Percentiles rank a stretch among this genome's conserved stretches.
Evolutionary conservation across 257 asterid genomes (phyloP).

Genomic region (Solanum ahanhuiri): DNA sequence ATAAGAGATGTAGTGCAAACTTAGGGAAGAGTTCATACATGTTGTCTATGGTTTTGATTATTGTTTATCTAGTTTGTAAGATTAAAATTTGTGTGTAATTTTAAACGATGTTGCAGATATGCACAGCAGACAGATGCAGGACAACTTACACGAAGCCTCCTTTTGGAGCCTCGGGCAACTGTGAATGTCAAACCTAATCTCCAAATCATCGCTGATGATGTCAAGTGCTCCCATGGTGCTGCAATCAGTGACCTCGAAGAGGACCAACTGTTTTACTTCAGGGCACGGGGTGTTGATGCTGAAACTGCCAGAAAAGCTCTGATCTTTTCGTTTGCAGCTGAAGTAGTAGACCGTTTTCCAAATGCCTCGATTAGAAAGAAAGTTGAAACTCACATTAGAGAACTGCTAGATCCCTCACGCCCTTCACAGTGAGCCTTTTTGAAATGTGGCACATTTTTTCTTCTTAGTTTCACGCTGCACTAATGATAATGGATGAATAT

Average conservation of each 20-base stretch:
- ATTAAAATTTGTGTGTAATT: neutral
- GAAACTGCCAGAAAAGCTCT: constrained; percentile 75
- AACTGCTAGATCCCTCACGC: constrained; percentile 36
- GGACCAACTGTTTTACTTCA: constrained; percentile 76
- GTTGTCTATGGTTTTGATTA: neutral
- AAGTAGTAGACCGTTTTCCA: constrained; percentile 63
- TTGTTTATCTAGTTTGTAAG: neutral
- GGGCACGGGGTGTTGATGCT: constrained; percentile 69
- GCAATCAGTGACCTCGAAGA: constrained; percentile 86
- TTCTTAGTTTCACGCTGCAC: neutral
- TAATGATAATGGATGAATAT: neutral
- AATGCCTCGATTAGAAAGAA: constrained; percentile 33
- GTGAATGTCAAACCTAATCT: constrained; percentile 89
- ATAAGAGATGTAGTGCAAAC: neutral
- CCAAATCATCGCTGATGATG: constrained; percentile 89
- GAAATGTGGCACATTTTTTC: neutral
- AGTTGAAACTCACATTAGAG: constrained; percentile 44
- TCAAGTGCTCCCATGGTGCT: constrained; percentile 95
- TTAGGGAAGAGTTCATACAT: neutral
- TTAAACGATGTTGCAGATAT: constrained; percentile 27
- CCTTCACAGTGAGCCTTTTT: constrained; percentile 16
- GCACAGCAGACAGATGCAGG: constrained; percentile 99
- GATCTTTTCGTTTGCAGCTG: constrained; percentile 75
- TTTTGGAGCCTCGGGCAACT: constrained; percentile 76
- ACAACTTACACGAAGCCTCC: constrained; percentile 84